Evolutionary conservation across 768 basidiomycete species (phyloP).

Genomic region (Jaapia argillacea): DNA sequence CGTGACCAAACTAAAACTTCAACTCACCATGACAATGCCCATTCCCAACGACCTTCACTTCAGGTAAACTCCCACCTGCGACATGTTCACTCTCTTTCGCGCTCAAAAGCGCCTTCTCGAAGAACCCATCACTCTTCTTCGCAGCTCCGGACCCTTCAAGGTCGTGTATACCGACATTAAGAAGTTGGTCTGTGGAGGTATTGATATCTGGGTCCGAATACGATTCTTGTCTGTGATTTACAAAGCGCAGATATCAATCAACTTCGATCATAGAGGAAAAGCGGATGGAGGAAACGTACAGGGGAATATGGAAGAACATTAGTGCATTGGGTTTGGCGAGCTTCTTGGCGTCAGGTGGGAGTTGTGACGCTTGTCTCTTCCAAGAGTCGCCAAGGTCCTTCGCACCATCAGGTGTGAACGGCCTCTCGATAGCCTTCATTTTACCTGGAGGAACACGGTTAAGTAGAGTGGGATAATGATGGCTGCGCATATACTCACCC

Average conservation of each 20-base stretch:
- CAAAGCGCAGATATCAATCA: conserved; percentile 1
- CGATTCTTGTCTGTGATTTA: conserved; percentile 51
- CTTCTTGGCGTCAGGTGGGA: conserved; percentile 39
- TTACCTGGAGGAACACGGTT: no score
- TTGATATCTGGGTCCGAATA: conserved; percentile 64
- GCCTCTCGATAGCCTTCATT: conserved; percentile 69
- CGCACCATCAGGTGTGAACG: conserved; percentile 69
- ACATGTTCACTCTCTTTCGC: conserved; percentile 64
- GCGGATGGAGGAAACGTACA: conserved; percentile 36
- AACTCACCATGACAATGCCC: conserved; percentile 80
- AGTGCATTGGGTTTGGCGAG: conserved; percentile 92
- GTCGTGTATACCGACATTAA: conserved; percentile 62
- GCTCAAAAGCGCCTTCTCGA: conserved; percentile 67
- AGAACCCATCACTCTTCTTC: conserved; percentile 73
- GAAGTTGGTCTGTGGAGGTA: conserved; percentile 40
- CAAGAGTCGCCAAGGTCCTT: conserved; percentile 62
- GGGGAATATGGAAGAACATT: conserved; percentile 97
- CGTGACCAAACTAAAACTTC: neutral
- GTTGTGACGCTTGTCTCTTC: conserved; percentile 46
- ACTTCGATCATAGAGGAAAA: neutral
- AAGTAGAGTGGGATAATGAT: neutral
- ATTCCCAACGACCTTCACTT: conserved; percentile 84
- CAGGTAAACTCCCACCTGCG: conserved; percentile 35
- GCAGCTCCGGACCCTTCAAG: conserved; percentile 52
- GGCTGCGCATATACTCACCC: conserved; percentile 25